Evolutionary conservation across 805 yeast species (phyloP), one percentile per base, ranked within the genome.

Genomic region (Jamesozyma jinghongensis): DNA sequence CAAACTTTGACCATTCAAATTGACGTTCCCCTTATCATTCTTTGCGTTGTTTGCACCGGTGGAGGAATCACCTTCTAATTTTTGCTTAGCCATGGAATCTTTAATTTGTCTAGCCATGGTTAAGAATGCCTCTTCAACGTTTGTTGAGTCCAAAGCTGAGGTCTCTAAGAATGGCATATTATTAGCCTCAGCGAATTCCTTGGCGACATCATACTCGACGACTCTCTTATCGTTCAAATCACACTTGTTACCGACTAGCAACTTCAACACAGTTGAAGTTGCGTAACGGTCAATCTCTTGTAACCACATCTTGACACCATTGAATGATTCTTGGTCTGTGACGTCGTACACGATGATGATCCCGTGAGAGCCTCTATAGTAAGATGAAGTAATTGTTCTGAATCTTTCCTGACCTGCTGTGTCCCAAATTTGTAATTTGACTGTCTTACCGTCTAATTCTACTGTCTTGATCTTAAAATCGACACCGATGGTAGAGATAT

Each of bases 391-490:
- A 68, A 90, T 90, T 38, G 98, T 92, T 68, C 97, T 81, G 71
- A 92, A 92, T 56, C 98, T 74, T 66, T 92, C 98, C 70, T 92
- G 98, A 36, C 98, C 98, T 11, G 97, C 98, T 42, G 98, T 92
- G 63, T 92, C 98, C 98, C 98, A 92, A 61, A 92, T 90, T 70
- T 92, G 98, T 60, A 92, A 75, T 69, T 92, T 92, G 62, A 92
- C 92, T 40, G 95, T 85, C 71, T 92, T 92, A 50, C 97, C 97
- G 55, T 92, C 97, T 46, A 92, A 73, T 62, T 92, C 97, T 41
- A 84, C 82, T 38, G 92, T 84, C 69, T 87, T 79, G 62, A 83
- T 83, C 57, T 76, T 75, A 73, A 92, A 92, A 64, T 92, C 98
- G 40, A 92, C 97, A 43, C 98, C 98, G 61, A 92, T 92, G 35